Evolutionary conservation across 2,329 filamentous ascomycete genomes (phyloP), one percentile per base, ranked within the genome.

Genomic region (Ceratocystis harringtonii): DNA sequence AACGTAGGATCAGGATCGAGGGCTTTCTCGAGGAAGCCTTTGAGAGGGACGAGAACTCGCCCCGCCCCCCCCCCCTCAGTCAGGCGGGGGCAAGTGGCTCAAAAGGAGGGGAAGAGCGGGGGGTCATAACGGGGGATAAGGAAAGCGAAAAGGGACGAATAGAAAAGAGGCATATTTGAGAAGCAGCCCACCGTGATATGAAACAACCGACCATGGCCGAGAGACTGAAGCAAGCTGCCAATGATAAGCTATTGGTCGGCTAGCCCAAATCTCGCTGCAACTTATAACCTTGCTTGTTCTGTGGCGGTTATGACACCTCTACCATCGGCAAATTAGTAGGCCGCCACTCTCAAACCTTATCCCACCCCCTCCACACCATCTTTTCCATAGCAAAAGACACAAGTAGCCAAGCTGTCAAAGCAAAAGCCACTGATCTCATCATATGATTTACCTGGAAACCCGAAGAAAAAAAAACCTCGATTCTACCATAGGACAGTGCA

Each of bases 1-100:
- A 58, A 32, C 55, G 55, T 32, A 58, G 55, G 55, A 58, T 58
- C 30, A 58, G 55, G 55, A 58, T 58, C 32, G 55, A 58, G 30
- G 32, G 25, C 55, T 58, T 58, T 32, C 25, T 58, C n/a, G 30
- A 19, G 48, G 12, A 10, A 52, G 19, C 19, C 17, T n/a, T n/a
- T 17, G 19, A 22, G n/a, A 22, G 45, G n/a, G 55, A 36, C 15
- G 55, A 58, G 12, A 32, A 28, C 28, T 28, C 28, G 22, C 22
- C 22, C 22, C n/a, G 22, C 7, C 22, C 22, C 22, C 28, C 25
- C 15, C 45, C 48, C 36, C 36, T 41, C 36, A 41, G 10, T 41
- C 10, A 41, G 12, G 10, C 36, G 10, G 22, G 22, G 22, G 22
- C 45, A 48, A 48, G 48, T 41, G 48, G 48, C 45, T 3, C 45